A percentile compares a stretch with the other conserved stretches of the same genome.
These are phyloP conservation scores for Naganishia cerealis DNA, from an alignment of 1,284 basidiomycete genomes.

Conservation along the genomic window DNA sequence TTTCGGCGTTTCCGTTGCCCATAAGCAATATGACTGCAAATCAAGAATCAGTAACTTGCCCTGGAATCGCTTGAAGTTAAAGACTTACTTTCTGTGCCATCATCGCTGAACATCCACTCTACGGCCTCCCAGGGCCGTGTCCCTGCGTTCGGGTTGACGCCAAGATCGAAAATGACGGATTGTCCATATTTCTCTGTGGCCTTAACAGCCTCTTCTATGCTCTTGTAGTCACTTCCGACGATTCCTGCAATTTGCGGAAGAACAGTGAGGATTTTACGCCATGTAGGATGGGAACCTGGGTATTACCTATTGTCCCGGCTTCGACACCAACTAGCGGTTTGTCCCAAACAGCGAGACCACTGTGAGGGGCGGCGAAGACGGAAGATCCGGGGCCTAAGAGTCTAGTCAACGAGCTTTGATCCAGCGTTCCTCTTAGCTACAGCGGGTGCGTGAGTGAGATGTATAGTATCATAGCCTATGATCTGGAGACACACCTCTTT, in stretches of 20 bases:
- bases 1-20: slow-evolving; percentile 13
- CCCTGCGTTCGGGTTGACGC: neutral
- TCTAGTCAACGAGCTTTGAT: slow-evolving; percentile 14
- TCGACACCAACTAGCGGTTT: slow-evolving; percentile 14
- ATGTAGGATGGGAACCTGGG: neutral
- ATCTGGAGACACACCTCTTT: neutral
- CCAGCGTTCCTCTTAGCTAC: slow-evolving; percentile 11
- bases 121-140: slow-evolving; percentile 18
- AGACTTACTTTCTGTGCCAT: slow-evolving; percentile 23
- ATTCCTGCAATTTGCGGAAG: neutral
- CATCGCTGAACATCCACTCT: slow-evolving; percentile 26
- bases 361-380: slow-evolving; percentile 20
- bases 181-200: slow-evolving; percentile 13
- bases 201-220: slow-evolving; percentile 4
- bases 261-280: neutral
- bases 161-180: slow-evolving; percentile 14
- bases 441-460: neutral
- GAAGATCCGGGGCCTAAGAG: slow-evolving; percentile 21
- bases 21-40: slow-evolving; percentile 8
- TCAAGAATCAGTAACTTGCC: neutral
- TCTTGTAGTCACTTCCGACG: slow-evolving; percentile 11
- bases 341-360: slow-evolving; percentile 24
- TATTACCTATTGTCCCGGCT: slow-evolving; percentile 18
- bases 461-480: neutral
- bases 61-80: neutral